A percentile compares a stretch with the other conserved stretches of the same genome.
Conservation (phyloP, 2,329 filamentous ascomycete genomes). For the Cyclaneusma minus region DNA sequence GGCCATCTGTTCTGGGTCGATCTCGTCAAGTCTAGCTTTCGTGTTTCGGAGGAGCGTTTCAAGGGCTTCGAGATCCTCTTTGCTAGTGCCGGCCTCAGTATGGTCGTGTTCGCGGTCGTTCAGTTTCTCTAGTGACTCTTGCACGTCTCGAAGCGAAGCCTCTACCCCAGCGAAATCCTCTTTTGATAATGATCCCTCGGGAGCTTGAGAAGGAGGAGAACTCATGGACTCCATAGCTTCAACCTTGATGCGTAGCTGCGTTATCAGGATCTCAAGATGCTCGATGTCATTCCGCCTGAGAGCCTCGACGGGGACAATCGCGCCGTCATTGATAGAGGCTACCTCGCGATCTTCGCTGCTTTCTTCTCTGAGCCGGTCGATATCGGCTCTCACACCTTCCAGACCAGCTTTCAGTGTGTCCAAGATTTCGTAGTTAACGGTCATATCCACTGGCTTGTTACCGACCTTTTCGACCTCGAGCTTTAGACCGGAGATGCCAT, state of each 20-base stretch:
- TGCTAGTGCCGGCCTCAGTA: conserved; percentile 38
- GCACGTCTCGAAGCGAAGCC: conserved; percentile 36
- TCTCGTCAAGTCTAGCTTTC: conserved; percentile 74
- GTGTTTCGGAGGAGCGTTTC: conserved; percentile 83
- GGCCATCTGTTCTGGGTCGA: conserved; percentile 58
- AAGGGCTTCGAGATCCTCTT: conserved; percentile 80
- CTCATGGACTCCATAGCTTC: conserved; percentile 54
- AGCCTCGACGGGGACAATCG: conserved; percentile 32
- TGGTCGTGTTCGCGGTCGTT: conserved; percentile 22
- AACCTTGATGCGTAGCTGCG: conserved; percentile 70
- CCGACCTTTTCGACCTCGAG: conserved; percentile 61
- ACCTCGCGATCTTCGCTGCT: conserved; percentile 31
- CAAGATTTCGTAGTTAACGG: conserved; percentile 76
- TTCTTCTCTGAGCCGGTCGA: conserved; percentile 57
- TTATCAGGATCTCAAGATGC: conserved; percentile 70
- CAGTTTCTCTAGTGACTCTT: conserved; percentile 39
- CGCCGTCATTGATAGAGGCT: conserved; percentile 31
- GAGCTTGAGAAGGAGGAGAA: conserved; percentile 23
- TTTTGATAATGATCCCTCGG: conserved; percentile 27
- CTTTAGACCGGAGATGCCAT: conserved; percentile 67
- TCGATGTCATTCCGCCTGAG: conserved; percentile 63
- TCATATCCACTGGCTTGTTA: conserved; percentile 69
- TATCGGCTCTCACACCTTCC: conserved; percentile 58
- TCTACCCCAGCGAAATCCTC: conserved; percentile 41
- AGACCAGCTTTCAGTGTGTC: conserved; percentile 77